These are phyloP conservation scores for Entonaema liquescens DNA, from an alignment of 495 filamentous ascomycete species.

Conservation along the genomic window DNA sequence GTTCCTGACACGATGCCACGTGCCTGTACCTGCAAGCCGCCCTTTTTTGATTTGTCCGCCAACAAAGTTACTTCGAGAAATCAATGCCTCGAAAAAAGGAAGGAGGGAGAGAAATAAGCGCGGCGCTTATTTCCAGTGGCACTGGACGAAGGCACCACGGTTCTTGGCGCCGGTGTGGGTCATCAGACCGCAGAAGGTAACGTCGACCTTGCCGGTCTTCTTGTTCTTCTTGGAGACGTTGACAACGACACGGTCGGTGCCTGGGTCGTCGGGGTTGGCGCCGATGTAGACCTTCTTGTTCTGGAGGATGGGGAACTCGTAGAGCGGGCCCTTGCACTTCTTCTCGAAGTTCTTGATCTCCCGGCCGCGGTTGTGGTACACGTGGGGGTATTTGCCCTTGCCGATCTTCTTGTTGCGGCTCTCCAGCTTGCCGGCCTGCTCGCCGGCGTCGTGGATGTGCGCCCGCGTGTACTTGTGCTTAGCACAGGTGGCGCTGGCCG, in stretches of 20 bases:
- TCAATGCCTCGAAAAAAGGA: background rate
- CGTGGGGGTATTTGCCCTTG: constrained; percentile 42
- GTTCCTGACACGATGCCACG: background rate
- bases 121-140: constrained; percentile 18
- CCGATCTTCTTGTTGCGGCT: constrained; percentile 30
- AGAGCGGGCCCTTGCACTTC: constrained; percentile 28
- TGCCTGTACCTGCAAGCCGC: background rate
- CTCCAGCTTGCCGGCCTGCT: constrained; percentile 38
- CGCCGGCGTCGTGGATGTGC: constrained; percentile 36
- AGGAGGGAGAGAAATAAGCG: too few species aligned
- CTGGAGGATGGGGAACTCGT: constrained; percentile 45
- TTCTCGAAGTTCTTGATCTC: constrained; percentile 20
- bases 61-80: background rate
- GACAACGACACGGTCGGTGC: constrained; percentile 39
- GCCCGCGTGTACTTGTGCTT: constrained; percentile 23
- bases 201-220: constrained; percentile 14
- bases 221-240: constrained; percentile 27
- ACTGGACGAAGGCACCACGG: constrained; percentile 31
- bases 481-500: constrained; percentile 34
- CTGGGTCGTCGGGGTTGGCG: constrained; percentile 5
- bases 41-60: background rate
- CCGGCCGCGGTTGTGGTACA: constrained; percentile 41
- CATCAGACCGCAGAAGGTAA: constrained; percentile 36
- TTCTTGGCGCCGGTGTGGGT: constrained; percentile 41
- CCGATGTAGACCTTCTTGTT: constrained; percentile 19